phyloP scores from a whole-genome alignment of 148 eudicot species.

The Gaultheria prostrata region DNA sequence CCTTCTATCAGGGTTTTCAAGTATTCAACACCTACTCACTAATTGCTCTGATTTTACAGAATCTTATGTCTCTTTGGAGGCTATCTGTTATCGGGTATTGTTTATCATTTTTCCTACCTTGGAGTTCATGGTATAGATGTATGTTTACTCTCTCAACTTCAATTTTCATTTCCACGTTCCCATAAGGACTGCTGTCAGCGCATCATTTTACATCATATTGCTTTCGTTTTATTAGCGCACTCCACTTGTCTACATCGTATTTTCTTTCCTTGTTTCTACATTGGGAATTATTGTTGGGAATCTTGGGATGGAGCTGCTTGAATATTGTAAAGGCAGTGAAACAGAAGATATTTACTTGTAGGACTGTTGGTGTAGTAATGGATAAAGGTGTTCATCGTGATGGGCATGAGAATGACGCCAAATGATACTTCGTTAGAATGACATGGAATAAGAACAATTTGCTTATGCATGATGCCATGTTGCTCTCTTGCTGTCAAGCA shows the following conservation, averaged over 20 bases:
- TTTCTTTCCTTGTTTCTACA: background rate
- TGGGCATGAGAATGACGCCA: background rate
- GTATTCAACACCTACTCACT: background rate
- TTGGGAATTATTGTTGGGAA: background rate
- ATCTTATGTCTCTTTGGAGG: slow-evolving; percentile 59
- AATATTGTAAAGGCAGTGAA: background rate
- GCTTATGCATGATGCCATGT: background rate
- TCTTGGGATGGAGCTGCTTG: background rate
- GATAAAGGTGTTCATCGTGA: background rate
- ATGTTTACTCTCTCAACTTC: slow-evolving; percentile 28
- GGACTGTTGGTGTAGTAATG: background rate
- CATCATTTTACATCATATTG: background rate
- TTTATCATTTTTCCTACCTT: slow-evolving; percentile 71
- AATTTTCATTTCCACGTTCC: background rate
- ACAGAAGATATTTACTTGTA: background rate
- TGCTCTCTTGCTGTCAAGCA: background rate
- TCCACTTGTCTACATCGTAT: background rate
- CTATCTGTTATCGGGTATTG: slow-evolving; percentile 63
- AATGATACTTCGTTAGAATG: background rate
- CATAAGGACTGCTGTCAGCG: background rate
- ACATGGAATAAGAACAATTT: background rate
- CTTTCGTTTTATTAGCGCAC: background rate
- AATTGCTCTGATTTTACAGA: slow-evolving; percentile 39
- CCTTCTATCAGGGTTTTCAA: background rate
- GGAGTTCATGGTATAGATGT: slow-evolving; percentile 79